These are phyloP conservation scores for Ceratocystis colombiana DNA, from an alignment of 2,329 filamentous ascomycete species.

Conservation along the genomic window DNA sequence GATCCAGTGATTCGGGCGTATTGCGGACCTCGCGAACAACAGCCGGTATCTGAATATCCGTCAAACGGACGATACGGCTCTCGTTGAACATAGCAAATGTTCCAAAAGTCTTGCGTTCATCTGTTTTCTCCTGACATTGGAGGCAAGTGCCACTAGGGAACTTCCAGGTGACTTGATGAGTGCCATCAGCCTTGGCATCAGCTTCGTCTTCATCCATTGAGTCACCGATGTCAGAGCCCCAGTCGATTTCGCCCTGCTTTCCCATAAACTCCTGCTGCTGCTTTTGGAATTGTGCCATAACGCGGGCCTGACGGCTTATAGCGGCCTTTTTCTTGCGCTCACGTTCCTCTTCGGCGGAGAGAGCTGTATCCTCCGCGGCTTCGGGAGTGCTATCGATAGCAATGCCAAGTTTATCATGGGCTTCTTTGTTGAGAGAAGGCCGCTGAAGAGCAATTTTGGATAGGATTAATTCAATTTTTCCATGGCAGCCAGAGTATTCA, in stretches of 20 bases:
- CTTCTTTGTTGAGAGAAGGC: slow-evolving; percentile 59
- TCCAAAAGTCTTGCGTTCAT: slow-evolving; percentile 78
- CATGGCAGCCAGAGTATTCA: slow-evolving; percentile 69
- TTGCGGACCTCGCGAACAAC: slow-evolving; percentile 73
- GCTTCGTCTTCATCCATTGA: slow-evolving; percentile 59
- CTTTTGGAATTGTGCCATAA: slow-evolving; percentile 97
- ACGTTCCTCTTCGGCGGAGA: slow-evolving; percentile 58
- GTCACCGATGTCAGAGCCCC: slow-evolving; percentile 64
- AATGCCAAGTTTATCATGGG: slow-evolving; percentile 54
- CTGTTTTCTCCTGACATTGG: slow-evolving; percentile 89
- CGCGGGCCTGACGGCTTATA: slow-evolving; percentile 74
- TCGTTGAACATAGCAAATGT: slow-evolving; percentile 85
- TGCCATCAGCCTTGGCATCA: slow-evolving; percentile 50
- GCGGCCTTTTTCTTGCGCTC: slow-evolving; percentile 86
- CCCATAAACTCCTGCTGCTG: slow-evolving; percentile 93
- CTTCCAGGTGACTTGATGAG: slow-evolving; percentile 59
- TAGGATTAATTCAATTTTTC: slow-evolving; percentile 75
- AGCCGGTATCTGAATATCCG: slow-evolving; percentile 68
- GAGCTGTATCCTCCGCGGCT: slow-evolving; percentile 39
- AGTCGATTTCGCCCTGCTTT: slow-evolving; percentile 68
- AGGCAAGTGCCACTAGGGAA: slow-evolving; percentile 92
- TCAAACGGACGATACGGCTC: slow-evolving; percentile 78
- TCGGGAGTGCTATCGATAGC: slow-evolving; percentile 73
- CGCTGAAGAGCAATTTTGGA: slow-evolving; percentile 76
- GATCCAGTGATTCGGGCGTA: slow-evolving; percentile 72